Conservation (phyloP, 1,139 yeast genomes). For the Yamadazyma conglobata region DNA sequence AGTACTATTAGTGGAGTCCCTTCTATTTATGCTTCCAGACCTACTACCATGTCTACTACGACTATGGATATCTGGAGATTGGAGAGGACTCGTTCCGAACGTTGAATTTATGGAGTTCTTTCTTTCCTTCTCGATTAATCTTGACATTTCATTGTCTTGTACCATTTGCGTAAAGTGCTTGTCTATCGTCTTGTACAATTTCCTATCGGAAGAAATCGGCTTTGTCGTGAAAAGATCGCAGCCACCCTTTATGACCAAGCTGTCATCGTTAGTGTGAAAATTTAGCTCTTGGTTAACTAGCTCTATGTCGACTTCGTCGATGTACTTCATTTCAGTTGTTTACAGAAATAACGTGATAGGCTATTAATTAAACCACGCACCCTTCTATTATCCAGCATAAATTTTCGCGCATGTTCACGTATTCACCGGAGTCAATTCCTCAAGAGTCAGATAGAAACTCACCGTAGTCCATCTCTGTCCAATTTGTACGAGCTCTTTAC, state of each 20-base stretch:
- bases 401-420: too few relatives aligned
- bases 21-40: slow-evolving; percentile 17
- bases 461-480: too few relatives aligned
- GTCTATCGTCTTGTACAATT: slow-evolving; percentile 83
- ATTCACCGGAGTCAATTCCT: too few relatives aligned
- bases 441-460: too few relatives aligned
- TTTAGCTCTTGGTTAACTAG: slow-evolving; percentile 82
- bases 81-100: slow-evolving; percentile 33
- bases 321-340: slow-evolving; percentile 71
- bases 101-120: slow-evolving; percentile 35
- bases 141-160: slow-evolving; percentile 51
- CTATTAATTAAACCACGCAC: slow-evolving; percentile 1
- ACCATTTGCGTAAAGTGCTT: slow-evolving; percentile 68
- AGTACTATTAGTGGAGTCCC: slow-evolving; percentile 16
- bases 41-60: slow-evolving; percentile 2
- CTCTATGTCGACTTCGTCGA: slow-evolving; percentile 89
- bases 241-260: slow-evolving; percentile 72
- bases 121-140: slow-evolving; percentile 40
- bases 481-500: too few relatives aligned
- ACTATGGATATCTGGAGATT: slow-evolving; percentile 19
- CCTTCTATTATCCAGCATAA: too few relatives aligned
- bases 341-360: too few relatives aligned
- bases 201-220: slow-evolving; percentile 85
- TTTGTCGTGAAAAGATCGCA: slow-evolving; percentile 94
- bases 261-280: slow-evolving; percentile 85